Percentiles rank a stretch among this genome's conserved stretches.
Evolutionary conservation across 345 rosid species (phyloP).

Genomic region (Brassica incana): DNA sequence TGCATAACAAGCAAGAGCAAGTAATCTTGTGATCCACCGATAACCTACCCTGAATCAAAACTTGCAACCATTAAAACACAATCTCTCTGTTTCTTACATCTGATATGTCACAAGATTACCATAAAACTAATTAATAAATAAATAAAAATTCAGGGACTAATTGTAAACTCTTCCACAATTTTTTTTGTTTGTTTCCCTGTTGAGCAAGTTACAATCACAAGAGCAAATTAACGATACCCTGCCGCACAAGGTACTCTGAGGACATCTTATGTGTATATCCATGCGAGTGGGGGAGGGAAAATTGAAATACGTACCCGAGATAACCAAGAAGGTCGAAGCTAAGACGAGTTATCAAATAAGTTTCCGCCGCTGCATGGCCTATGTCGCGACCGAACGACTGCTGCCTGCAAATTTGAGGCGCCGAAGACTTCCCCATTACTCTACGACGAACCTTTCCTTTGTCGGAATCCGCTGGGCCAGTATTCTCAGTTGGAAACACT

Average conservation of each 20-base stretch:
- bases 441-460: conserved; percentile 42
- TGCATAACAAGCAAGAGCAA: conserved; percentile 81
- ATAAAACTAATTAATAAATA: not conserved
- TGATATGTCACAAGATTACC: not conserved
- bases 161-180: not conserved
- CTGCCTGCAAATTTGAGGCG: conserved; percentile 42
- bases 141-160: not conserved
- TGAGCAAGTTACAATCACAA: conserved; percentile 13
- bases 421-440: conserved; percentile 23
- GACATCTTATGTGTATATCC: not conserved
- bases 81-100: not conserved
- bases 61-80: conserved; percentile 3
- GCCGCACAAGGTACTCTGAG: not conserved
- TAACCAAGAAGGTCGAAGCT: conserved; percentile 66
- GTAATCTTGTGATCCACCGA: conserved; percentile 73
- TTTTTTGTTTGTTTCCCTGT: not conserved
- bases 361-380: conserved; percentile 79
- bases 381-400: conserved; percentile 57
- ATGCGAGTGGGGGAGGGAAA: not conserved
- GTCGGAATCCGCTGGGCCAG: not conserved
- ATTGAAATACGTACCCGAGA: conserved; percentile 61
- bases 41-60: conserved; percentile 86
- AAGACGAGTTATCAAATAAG: conserved; percentile 71
- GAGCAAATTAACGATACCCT: not conserved
- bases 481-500: not conserved